phyloP scores from a whole-genome alignment of 2,329 filamentous ascomycete species.

The Phoma sp. region DNA sequence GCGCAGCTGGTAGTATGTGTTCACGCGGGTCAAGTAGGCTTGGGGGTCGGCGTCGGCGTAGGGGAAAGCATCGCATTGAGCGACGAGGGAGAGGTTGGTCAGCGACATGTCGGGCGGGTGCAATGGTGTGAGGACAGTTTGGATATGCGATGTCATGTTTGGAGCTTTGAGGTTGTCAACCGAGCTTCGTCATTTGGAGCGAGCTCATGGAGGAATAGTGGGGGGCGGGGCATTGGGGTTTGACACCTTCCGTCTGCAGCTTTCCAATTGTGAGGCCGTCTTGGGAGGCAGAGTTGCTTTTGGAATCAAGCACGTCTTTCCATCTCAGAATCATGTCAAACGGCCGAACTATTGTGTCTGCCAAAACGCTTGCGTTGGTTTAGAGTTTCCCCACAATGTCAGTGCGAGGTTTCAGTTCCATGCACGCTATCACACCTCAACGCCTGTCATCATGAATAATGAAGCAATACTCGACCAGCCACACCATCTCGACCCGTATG shows the following conservation, averaged over 20 bases:
- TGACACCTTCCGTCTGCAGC: neutral
- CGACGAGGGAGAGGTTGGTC: constrained; percentile 61
- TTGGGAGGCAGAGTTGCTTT: neutral
- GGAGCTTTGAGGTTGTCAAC: neutral
- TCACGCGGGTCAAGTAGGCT: constrained; percentile 61
- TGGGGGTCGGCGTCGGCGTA: constrained; percentile 69
- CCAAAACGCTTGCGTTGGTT: neutral
- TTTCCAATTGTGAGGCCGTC: neutral
- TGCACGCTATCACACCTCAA: neutral
- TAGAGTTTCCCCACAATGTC: neutral
- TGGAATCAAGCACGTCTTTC: neutral
- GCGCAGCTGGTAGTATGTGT: constrained; percentile 68
- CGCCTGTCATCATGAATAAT: constrained; percentile 4
- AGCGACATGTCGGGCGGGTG: constrained; percentile 37
- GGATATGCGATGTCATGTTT: constrained; percentile 1
- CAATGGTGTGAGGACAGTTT: neutral
- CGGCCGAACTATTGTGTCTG: neutral
- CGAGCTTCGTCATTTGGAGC: constrained; percentile 20
- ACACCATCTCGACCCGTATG: neutral
- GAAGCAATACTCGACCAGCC: neutral
- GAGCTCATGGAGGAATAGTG: constrained; percentile 15
- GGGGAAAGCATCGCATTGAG: constrained; percentile 76
- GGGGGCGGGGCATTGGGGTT: constrained; percentile 32
- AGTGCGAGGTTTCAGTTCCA: too few relatives aligned
- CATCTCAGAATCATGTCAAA: neutral